Percentiles rank a stretch among this genome's conserved stretches.
Conservation (phyloP, 2,329 filamentous ascomycete genomes). For the Trichoderma lentiforme region DNA sequence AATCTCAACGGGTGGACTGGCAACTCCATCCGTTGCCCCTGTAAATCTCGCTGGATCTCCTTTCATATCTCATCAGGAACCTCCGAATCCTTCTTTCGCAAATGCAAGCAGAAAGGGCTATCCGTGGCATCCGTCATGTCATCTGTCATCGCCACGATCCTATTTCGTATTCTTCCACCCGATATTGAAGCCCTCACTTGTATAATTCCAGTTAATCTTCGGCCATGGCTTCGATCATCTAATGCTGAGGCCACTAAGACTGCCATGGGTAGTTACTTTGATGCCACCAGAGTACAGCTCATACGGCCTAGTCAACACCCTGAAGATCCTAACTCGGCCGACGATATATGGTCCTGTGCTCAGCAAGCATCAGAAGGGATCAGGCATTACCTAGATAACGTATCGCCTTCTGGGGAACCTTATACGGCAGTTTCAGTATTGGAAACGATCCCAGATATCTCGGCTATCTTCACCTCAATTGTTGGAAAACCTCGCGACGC, state of each 20-base stretch:
- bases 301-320: not conserved
- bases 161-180: not conserved
- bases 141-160: not conserved
- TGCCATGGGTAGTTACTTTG: not conserved
- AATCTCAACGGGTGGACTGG: not conserved
- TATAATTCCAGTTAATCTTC: not conserved
- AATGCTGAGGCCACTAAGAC: not conserved
- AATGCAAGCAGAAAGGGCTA: not conserved
- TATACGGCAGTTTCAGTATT: not conserved
- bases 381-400: not conserved
- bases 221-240: not conserved
- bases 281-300: not conserved
- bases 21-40: not conserved
- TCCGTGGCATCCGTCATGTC: not conserved
- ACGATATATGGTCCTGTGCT: not conserved
- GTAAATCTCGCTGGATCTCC: not conserved
- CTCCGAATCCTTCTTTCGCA: not conserved
- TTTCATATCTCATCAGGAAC: not conserved
- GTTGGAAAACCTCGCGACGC: constrained; percentile 36
- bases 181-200: not conserved
- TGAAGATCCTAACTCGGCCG: too few relatives aligned
- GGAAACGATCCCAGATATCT: constrained; percentile 38
- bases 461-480: constrained; percentile 34
- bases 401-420: not conserved
- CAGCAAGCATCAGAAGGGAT: not conserved